Base-by-base conservation (phyloP, 2,329 filamentous ascomycete species). In the Colletotrichum shisoi region DNA sequence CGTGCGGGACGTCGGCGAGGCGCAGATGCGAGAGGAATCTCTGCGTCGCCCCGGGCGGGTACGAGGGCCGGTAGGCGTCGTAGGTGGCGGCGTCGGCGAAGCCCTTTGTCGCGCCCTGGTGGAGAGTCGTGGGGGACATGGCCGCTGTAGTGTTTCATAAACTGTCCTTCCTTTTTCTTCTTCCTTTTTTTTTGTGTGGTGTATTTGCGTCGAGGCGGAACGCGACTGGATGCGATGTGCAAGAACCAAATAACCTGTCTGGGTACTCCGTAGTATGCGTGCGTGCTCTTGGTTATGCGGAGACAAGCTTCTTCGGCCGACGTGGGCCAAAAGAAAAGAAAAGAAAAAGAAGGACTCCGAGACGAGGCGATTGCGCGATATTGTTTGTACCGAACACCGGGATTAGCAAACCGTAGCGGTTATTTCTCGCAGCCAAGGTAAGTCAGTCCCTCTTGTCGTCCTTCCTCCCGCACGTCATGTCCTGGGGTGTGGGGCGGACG, bases 61-160 rank as follows among this genome's bases (percentile, higher is more conserved):
- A 93, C 0, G 87, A 86, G 1, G 91, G 91, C 15, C 91, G 85
- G 74, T 92, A 81, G 45, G 83, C 76, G 74, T 93, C 89, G 76
- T 93, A 93, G 24, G 82, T 80, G 2, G 81, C 74, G 19, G 89
- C 89, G 70, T 91, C 82, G 69, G 84, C 79, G 76, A 92, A 93
- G 63, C 89, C 89, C 58, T 89, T 82, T 6, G 75, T 72, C 52
- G 81, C 81, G 57, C 72, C 71, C 37, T 74, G 79, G 84, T 91
- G 75, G 84, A 92, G 70, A 75, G 77, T 61, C 27, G 62, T 61
- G n/a, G 62, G 57, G 3, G 66, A 57, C 62, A 67, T 67, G 11
- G 12, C 45, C 31, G 27, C 13, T 39, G 39, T 11, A 12, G 3
- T 19, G 31, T 19, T 34, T 34, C n/a, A 5, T 9, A 34, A 34